phyloP scores from a whole-genome alignment of 2,329 filamentous ascomycete genomes.

The Scedosporium minutisporum region DNA sequence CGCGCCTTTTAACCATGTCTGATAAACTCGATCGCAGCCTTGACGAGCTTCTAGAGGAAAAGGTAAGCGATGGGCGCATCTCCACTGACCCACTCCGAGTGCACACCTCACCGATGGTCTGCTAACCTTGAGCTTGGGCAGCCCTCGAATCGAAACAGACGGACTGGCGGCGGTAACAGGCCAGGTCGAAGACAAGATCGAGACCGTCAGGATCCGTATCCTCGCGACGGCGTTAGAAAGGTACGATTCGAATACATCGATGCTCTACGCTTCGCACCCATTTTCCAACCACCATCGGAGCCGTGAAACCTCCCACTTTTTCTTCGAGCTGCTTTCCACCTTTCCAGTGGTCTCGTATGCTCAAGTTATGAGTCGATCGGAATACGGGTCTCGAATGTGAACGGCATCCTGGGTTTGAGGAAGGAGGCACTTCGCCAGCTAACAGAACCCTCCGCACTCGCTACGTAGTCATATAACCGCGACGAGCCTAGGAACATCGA shows the following conservation, averaged over 20 bases:
- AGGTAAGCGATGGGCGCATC: conserved; percentile 19
- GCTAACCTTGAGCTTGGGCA: conserved; percentile 5
- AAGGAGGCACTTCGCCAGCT: neutral
- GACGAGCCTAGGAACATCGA: conserved; percentile 59
- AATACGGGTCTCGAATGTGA: neutral
- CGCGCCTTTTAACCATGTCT: conserved; percentile 19
- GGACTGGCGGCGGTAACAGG: conserved; percentile 16
- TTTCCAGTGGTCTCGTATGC: neutral
- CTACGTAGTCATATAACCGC: conserved; percentile 41
- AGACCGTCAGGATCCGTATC: conserved; percentile 38
- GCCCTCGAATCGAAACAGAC: conserved; percentile 20
- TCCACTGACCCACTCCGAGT: neutral
- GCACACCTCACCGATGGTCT: neutral
- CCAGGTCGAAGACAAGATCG: conserved; percentile 22
- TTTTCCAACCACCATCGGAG: neutral
- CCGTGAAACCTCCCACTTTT: conserved; percentile 7
- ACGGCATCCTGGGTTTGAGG: neutral
- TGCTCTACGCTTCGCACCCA: neutral
- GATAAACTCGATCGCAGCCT: conserved; percentile 44
- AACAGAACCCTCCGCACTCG: neutral
- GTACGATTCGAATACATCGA: conserved; percentile 32
- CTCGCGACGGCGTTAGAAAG: conserved; percentile 87
- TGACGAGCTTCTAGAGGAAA: conserved; percentile 47
- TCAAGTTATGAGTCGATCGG: neutral
- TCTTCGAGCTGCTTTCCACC: neutral